These are phyloP conservation scores for Xerocomus amazonicus DNA, from an alignment of 1,284 basidiomycete species.

Conservation along the genomic window DNA sequence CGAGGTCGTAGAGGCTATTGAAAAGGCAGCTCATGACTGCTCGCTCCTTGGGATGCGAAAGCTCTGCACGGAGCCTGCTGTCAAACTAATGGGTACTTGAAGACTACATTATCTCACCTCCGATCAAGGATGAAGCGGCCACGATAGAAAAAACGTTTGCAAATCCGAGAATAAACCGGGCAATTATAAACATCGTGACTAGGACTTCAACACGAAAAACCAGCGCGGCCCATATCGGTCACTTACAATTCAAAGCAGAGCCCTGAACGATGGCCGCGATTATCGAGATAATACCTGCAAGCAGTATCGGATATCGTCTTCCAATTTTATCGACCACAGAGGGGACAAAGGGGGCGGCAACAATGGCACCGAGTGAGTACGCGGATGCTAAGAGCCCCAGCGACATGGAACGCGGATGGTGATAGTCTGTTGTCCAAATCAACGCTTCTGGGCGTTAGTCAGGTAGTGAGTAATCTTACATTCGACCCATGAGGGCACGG, in stretches of 20 bases:
- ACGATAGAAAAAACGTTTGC: background rate
- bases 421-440: slow-evolving; percentile 4
- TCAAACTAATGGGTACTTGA: no score
- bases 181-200: background rate
- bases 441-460: background rate
- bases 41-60: slow-evolving; percentile 23
- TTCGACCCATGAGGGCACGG: slow-evolving; percentile 1
- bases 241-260: slow-evolving; percentile 8
- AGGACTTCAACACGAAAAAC: no score
- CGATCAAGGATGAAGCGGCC: background rate
- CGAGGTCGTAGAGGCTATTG: slow-evolving; percentile 3
- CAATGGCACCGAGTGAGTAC: slow-evolving; percentile 8
- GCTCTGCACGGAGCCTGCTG: slow-evolving; percentile 2
- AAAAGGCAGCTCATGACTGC: slow-evolving; percentile 13
- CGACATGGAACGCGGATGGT: slow-evolving; percentile 6
- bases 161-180: background rate
- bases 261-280: slow-evolving; percentile 7
- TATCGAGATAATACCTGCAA: slow-evolving; percentile 4
- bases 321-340: slow-evolving; percentile 3
- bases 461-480: background rate
- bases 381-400: slow-evolving; percentile 11
- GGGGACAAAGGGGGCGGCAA: slow-evolving; percentile 6
- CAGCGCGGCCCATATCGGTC: no score
- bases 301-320: slow-evolving; percentile 5
- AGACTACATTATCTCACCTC: background rate